Evolutionary conservation across 2,329 filamentous ascomycete species (phyloP).

Genomic region (Ceratocystis albifundus): DNA sequence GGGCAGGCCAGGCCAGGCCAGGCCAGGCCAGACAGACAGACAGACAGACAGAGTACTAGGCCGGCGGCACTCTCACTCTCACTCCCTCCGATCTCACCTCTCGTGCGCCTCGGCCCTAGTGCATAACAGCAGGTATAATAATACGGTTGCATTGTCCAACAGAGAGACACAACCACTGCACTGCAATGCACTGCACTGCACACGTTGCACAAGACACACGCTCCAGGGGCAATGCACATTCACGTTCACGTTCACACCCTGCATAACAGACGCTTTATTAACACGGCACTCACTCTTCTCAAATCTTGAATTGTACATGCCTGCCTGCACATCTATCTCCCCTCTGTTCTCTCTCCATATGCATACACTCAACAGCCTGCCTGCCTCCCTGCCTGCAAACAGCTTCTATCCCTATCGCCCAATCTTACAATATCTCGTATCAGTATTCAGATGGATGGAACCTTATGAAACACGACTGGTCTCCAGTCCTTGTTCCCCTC

Average conservation of each 20-base stretch:
- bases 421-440: background rate
- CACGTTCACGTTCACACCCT: background rate
- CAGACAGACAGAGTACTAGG: too few species aligned
- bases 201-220: too few species aligned
- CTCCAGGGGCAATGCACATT: background rate
- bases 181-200: too few species aligned
- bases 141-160: background rate
- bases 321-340: background rate
- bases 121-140: background rate
- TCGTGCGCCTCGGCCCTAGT: too few species aligned
- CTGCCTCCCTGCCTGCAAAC: background rate
- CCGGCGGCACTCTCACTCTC: too few species aligned
- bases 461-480: background rate
- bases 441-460: slow-evolving; percentile 10
- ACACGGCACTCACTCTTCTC: background rate
- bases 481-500: background rate
- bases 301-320: background rate
- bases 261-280: background rate
- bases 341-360: background rate
- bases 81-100: too few species aligned
- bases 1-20: too few species aligned
- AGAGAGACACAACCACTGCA: too few species aligned
- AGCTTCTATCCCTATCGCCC: background rate
- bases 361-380: background rate
- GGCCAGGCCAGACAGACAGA: too few species aligned